Percentiles rank a stretch among this genome's conserved stretches.
phyloP scores from a whole-genome alignment of 106 monocot species.

The Triglochin maritima region DNA sequence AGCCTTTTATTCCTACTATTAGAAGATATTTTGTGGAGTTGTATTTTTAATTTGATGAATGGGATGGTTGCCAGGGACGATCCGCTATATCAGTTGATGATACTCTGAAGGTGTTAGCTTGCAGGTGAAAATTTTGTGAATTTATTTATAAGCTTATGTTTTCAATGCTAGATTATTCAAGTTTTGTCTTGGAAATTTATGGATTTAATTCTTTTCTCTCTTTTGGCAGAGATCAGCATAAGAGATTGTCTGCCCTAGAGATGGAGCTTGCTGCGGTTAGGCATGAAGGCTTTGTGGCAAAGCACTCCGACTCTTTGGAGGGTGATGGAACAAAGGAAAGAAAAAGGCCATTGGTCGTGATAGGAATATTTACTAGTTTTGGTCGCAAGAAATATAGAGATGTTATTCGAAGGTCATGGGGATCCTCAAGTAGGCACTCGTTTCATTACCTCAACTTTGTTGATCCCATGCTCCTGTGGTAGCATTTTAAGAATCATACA shows the following conservation, averaged over 20 bases:
- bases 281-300: slow-evolving; percentile 23
- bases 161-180: too few species aligned
- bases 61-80: slow-evolving; percentile 6
- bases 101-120: slow-evolving; percentile 22
- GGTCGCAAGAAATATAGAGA: slow-evolving; percentile 14
- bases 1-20: too few species aligned
- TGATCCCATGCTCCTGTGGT: background rate
- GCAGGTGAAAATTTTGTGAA: slow-evolving; percentile 13
- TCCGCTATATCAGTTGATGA: slow-evolving; percentile 19
- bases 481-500: background rate
- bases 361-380: slow-evolving; percentile 25
- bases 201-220: background rate
- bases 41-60: too few species aligned
- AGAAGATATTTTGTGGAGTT: too few species aligned
- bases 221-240: slow-evolving; percentile 19
- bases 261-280: slow-evolving; percentile 18
- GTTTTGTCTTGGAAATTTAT: too few species aligned
- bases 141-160: background rate
- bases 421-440: slow-evolving; percentile 10
- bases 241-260: slow-evolving; percentile 18
- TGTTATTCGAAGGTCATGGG: slow-evolving; percentile 12
- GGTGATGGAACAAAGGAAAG: slow-evolving; percentile 5
- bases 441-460: too few species aligned
- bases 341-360: slow-evolving; percentile 12
- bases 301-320: slow-evolving; percentile 2